Evolutionary conservation across 2,329 filamentous ascomycete species (phyloP).

Genomic region (Talaromyces sp.): DNA sequence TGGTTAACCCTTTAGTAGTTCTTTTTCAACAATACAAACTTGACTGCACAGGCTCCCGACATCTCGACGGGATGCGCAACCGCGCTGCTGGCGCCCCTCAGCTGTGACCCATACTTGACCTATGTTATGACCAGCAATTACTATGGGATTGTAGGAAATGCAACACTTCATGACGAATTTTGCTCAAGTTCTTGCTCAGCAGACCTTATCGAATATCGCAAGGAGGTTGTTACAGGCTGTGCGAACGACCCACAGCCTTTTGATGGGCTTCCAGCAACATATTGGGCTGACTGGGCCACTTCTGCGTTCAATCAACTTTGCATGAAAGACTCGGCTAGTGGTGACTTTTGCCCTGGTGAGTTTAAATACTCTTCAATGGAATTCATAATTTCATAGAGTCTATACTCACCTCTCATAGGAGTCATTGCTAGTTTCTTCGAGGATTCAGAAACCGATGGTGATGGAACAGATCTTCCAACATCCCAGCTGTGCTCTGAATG

Average conservation of each 20-base stretch:
- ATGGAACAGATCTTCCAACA: neutral
- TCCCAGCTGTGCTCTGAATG: neutral
- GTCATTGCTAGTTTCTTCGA: neutral
- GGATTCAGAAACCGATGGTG: neutral
- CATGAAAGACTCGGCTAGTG: neutral
- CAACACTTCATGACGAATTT: neutral
- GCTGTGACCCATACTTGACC: neutral
- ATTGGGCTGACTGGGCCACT: neutral
- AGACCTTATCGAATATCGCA: neutral
- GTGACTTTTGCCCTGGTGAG: neutral
- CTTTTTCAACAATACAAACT: neutral
- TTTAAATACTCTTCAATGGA: neutral
- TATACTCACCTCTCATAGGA: neutral
- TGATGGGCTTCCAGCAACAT: neutral
- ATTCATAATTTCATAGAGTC: neutral
- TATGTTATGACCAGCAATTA: neutral
- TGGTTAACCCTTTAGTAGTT: neutral
- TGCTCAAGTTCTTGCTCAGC: neutral
- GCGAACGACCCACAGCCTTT: neutral
- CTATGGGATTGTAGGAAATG: neutral
- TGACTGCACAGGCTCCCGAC: neutral
- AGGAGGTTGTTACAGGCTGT: neutral
- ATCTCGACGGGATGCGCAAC: neutral
- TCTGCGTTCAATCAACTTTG: neutral
- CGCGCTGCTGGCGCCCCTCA: neutral